Evolutionary conservation across 2,329 filamentous ascomycete genomes (phyloP).

Genomic region (Chrysoporthe cubensis): DNA sequence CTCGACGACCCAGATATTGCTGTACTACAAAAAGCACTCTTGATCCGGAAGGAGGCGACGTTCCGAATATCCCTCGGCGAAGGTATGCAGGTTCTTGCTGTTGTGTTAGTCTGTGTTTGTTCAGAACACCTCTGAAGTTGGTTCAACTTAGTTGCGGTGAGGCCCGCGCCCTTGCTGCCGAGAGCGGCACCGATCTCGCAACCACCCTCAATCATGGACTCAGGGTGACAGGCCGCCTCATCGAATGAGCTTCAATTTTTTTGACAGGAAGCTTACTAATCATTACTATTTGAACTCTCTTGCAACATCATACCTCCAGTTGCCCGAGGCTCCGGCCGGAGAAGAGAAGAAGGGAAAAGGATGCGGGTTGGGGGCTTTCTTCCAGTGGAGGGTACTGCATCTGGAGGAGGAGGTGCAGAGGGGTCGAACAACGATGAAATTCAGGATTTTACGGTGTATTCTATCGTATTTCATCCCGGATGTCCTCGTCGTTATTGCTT

Average conservation of each 20-base stretch:
- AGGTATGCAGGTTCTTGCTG: background rate
- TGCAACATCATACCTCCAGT: too few species aligned
- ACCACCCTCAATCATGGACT: background rate
- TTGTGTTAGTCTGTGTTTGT: too few species aligned
- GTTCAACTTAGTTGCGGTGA: background rate
- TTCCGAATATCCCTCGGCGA: background rate
- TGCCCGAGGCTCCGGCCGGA: background rate
- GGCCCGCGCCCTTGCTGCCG: slow-evolving; percentile 3
- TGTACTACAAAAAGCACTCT: background rate
- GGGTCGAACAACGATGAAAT: too few species aligned
- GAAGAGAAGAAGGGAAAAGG: too few species aligned
- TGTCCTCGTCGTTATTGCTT: too few species aligned
- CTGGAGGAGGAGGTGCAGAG: too few species aligned
- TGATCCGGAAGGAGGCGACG: background rate
- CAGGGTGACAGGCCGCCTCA: background rate
- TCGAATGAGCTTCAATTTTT: background rate
- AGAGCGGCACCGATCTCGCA: slow-evolving; percentile 6
- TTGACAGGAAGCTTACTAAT: background rate
- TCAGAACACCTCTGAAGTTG: background rate
- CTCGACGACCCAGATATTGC: slow-evolving; percentile 7
- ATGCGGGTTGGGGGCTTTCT: too few species aligned
- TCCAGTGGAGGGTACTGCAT: too few species aligned
- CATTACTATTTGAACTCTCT: background rate
- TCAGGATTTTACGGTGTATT: too few species aligned
- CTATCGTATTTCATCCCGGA: too few species aligned